These are phyloP conservation scores for Talaromyces stipitatus DNA, from an alignment of 495 filamentous ascomycete species.

Conservation along the genomic window DNA sequence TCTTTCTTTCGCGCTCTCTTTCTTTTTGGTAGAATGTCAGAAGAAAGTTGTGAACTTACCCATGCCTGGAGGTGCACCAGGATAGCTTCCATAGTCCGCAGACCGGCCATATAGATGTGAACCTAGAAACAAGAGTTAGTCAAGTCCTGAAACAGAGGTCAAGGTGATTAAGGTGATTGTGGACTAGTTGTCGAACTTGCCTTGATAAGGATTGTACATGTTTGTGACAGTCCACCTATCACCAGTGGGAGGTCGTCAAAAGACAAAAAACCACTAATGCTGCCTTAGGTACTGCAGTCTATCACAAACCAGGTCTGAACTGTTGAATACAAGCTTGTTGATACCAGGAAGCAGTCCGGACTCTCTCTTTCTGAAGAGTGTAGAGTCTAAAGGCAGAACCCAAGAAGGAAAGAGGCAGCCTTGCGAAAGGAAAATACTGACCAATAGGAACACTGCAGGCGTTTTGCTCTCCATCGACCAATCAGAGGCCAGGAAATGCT, in stretches of 20 bases:
- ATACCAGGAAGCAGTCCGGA: neutral
- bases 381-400: neutral
- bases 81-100: conserved; percentile 65
- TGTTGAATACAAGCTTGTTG: neutral
- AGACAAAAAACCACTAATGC: neutral
- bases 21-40: neutral
- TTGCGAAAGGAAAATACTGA: neutral
- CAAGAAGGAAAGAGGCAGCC: neutral
- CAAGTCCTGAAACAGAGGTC: no score
- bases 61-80: conserved; percentile 78
- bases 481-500: neutral
- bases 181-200: neutral
- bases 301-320: neutral
- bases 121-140: conserved; percentile 19
- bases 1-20: conserved; percentile 10
- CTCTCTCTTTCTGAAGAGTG: neutral
- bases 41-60: conserved; percentile 44
- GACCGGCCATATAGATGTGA: conserved; percentile 60
- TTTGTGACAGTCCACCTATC: neutral
- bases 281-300: neutral
- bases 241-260: neutral
- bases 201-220: conserved; percentile 7
- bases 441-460: neutral
- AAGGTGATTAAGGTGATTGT: neutral
- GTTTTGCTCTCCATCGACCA: neutral